Evolutionary conservation across 2,329 filamentous ascomycete species (phyloP).

Genomic region (Ceratocystis cacaofunesta): DNA sequence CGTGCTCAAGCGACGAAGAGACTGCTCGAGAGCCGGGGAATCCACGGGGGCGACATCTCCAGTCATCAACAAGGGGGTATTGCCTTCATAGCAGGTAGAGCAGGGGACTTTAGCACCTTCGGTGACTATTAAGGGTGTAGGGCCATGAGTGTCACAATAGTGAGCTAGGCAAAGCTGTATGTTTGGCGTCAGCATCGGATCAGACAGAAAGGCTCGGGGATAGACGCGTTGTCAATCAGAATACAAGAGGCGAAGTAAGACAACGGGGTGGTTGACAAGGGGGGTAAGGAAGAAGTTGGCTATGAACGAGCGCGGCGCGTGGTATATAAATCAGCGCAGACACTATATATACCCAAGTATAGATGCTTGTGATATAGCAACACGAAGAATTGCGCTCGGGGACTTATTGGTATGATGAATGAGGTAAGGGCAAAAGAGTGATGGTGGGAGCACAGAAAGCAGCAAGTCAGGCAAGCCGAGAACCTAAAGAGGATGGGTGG

Average conservation of each 20-base stretch:
- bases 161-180: conserved; percentile 53
- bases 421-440: background rate
- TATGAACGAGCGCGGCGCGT: background rate
- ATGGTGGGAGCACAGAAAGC: background rate
- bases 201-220: background rate
- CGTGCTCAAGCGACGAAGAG: conserved; percentile 6
- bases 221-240: background rate
- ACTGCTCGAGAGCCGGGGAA: conserved; percentile 8
- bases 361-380: background rate
- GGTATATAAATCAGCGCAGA: background rate
- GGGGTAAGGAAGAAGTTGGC: background rate
- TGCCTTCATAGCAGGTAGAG: conserved; percentile 40
- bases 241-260: background rate
- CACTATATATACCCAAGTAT: conserved; percentile 2
- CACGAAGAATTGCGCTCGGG: background rate
- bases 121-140: conserved; percentile 55
- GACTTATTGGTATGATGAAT: background rate
- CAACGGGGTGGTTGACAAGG: background rate
- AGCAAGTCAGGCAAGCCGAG: background rate
- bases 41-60: conserved; percentile 7
- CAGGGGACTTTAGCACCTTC: conserved; percentile 49
- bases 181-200: conserved; percentile 16
- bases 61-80: conserved; percentile 21
- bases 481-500: background rate
- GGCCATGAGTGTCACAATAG: conserved; percentile 56